Conservation (phyloP, 164 flowering plant genomes). For the Santalum album region DNA sequence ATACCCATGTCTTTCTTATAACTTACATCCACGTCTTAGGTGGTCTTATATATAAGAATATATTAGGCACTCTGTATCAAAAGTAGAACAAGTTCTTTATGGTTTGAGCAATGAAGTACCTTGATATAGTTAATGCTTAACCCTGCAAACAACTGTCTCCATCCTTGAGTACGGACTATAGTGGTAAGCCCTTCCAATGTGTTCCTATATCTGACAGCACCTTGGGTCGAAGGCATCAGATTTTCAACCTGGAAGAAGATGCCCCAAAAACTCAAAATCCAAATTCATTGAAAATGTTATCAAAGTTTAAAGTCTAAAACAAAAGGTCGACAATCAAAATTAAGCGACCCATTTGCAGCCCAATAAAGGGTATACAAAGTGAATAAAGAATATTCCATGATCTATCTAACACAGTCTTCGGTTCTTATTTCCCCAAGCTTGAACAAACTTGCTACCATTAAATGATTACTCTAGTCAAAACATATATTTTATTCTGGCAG, state of each 20-base stretch:
- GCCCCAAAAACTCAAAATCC: neutral
- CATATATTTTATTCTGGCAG: too few species aligned
- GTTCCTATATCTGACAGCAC: constrained; percentile 38
- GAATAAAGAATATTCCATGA: too few species aligned
- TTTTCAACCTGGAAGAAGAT: constrained; percentile 55
- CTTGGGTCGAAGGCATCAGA: constrained; percentile 35
- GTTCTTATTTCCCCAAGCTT: too few species aligned
- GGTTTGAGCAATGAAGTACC: constrained; percentile 33
- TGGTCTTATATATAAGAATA: too few species aligned
- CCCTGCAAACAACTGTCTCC: constrained; percentile 86
- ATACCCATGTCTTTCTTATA: too few species aligned
- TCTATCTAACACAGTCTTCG: too few species aligned
- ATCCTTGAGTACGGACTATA: constrained; percentile 70
- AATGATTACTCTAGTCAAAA: too few species aligned
- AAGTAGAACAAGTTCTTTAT: neutral
- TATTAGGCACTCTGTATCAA: too few species aligned
- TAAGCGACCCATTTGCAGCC: neutral
- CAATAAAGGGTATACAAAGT: too few species aligned
- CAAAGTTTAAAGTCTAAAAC: neutral
- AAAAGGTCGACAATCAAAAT: neutral
- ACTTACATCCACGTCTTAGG: too few species aligned
- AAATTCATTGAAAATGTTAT: neutral
- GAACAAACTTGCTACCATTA: neutral
- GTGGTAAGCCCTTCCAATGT: constrained; percentile 63
- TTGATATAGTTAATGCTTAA: constrained; percentile 88